Percentiles rank a stretch among this genome's conserved stretches.
Conservation (phyloP, 208 protist genomes). For the Endotrypanum monterogeii region DNA sequence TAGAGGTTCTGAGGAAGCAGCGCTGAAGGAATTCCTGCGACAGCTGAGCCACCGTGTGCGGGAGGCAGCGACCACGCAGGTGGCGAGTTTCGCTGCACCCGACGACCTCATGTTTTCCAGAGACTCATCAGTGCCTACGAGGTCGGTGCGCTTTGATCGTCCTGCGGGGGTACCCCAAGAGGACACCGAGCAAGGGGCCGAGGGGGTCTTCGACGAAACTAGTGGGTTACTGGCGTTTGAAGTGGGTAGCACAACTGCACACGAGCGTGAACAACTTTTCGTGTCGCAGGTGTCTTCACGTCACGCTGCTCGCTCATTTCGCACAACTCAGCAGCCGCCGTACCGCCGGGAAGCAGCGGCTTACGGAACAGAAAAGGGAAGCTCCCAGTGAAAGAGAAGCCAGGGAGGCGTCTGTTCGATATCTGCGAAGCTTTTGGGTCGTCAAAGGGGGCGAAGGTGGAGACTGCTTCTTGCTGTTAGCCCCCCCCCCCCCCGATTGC, state of each 20-base stretch:
- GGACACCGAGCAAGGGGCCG: neutral
- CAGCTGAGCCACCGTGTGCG: conserved; percentile 29
- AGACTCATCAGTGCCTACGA: conserved; percentile 7
- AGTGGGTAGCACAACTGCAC: conserved; percentile 38
- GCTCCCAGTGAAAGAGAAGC: neutral
- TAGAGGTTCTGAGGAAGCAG: conserved; percentile 10
- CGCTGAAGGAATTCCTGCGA: conserved; percentile 33
- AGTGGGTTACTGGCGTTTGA: conserved; percentile 16
- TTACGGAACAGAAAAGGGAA: conserved; percentile 22
- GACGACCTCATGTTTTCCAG: conserved; percentile 16
- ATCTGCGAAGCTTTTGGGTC: neutral
- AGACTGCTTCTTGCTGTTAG: neutral
- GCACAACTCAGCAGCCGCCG: neutral
- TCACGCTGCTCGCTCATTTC: conserved; percentile 2
- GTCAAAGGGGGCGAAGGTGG: neutral
- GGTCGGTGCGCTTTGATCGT: conserved; percentile 12
- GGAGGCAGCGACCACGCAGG: neutral
- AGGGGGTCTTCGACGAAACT: neutral
- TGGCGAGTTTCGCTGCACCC: neutral
- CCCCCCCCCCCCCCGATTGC: neutral
- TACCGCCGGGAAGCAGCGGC: conserved; percentile 6
- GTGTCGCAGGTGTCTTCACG: conserved; percentile 53
- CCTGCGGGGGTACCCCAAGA: conserved; percentile 9
- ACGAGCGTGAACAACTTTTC: conserved; percentile 74
- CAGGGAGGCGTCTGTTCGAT: neutral